Conservation (phyloP, 2,329 filamentous ascomycete genomes). For the Fusarium succisae region DNA sequence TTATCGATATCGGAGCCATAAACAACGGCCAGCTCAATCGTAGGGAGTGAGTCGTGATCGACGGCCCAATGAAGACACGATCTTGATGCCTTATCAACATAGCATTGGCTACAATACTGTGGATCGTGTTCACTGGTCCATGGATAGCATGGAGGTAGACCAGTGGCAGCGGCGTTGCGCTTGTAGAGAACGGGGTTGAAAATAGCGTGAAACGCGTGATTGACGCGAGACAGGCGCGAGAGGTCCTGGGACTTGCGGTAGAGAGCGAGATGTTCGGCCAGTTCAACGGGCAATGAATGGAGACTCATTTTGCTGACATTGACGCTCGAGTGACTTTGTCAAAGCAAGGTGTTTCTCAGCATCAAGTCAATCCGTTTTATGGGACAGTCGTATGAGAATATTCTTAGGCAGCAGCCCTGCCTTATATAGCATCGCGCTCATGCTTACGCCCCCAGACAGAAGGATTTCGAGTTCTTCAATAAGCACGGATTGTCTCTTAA, state of each 20-base stretch:
- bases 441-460: neutral
- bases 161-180: neutral
- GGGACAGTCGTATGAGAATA: neutral
- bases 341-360: fast-evolving
- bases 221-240: neutral
- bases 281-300: neutral
- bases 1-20: neutral
- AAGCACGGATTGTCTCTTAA: neutral
- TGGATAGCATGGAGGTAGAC: neutral
- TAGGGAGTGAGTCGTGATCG: neutral
- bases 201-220: neutral
- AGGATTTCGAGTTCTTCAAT: neutral
- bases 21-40: neutral
- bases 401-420: neutral
- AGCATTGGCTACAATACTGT: no score
- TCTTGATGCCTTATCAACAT: fast-evolving
- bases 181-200: neutral
- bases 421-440: neutral
- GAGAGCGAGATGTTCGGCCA: neutral
- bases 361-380: neutral
- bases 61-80: neutral
- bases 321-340: fast-evolving
- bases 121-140: neutral
- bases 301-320: neutral
- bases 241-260: neutral